Evolutionary conservation across 2,329 filamentous ascomycete genomes (phyloP), one percentile per base, ranked within the genome.

Genomic region (Orbilia quercus): DNA sequence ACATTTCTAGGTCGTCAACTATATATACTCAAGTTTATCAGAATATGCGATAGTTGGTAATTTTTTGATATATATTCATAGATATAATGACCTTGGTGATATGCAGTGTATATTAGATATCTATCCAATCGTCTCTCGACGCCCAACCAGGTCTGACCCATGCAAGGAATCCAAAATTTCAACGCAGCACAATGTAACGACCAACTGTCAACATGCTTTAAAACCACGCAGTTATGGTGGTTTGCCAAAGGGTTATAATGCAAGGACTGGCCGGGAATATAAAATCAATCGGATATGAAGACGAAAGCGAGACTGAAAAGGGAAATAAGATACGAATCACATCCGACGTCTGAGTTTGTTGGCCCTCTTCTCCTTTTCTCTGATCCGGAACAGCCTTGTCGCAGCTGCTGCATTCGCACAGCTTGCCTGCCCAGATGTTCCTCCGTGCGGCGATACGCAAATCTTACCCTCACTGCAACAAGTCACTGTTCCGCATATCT

Each of bases 401-500:
- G 53, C 9, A 11, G 67, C 23, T 42, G 23, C 45, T 18, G 28
- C 22, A 34, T 59, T 60, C 12, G 28, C 51, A 12, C 67, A 59
- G 5, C 9, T 53, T n/a, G 50, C 42, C 18, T 47, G 9, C 12
- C 48, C 48, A 53, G n/a, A 18, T 6, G 7, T 18, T 20, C 31
- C 42, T 12, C 42, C 36, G 23, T 67, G 63, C 3, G 64, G 64
- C n/a, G 31, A 40, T 12, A 69, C 40, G 38, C 64, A 72, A 14
- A 72, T 59, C 40, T 44, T 51, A 11, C 36, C 44, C 14, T 34
- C 22, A 7, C 51, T 38, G 25, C 50, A 64, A 23, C 59, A 72
- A 9, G 51, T 18, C 2, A 72, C 36, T 7, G 38, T 25, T 16
- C 59, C 67, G n/a, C 67, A 72, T 11, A 72, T 20, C 34, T 65